These are phyloP conservation scores for Dryas drummondii DNA, from an alignment of 306 rosid genomes.

Conservation along the genomic window DNA sequence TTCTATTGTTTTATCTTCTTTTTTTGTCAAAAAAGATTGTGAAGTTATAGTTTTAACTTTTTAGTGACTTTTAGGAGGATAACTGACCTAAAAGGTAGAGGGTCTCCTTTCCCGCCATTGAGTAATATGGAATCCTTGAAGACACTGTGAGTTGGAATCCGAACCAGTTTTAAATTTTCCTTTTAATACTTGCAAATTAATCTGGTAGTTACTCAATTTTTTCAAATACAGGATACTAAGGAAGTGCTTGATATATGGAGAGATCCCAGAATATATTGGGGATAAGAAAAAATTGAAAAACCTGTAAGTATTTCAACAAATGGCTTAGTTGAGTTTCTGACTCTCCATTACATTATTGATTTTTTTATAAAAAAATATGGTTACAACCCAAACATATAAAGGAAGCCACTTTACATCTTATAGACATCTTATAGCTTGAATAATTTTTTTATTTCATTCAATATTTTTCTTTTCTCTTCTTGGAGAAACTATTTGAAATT, in stretches of 20 bases:
- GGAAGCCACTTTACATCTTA: background rate
- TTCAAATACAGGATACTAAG: conserved; percentile 59
- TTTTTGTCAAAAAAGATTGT: conserved; percentile 20
- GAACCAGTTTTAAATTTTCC: conserved; percentile 21
- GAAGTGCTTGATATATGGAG: conserved; percentile 60
- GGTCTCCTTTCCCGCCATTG: conserved; percentile 63
- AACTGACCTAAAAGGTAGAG: conserved; percentile 60
- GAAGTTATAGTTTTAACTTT: conserved; percentile 28
- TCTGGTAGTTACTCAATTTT: background rate
- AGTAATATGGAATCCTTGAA: conserved; percentile 56
- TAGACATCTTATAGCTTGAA: background rate
- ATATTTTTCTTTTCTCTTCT: background rate
- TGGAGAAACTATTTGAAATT: background rate
- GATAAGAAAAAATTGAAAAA: conserved; percentile 52
- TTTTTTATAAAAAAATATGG: no score
- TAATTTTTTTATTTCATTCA: background rate
- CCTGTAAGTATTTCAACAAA: conserved; percentile 54
- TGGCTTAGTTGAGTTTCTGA: background rate
- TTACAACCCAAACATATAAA: background rate
- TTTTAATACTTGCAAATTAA: conserved; percentile 20
- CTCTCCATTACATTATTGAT: background rate
- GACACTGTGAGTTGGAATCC: conserved; percentile 70
- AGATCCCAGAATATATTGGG: conserved; percentile 63
- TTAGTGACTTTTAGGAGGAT: conserved; percentile 67
- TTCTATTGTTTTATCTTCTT: conserved; percentile 21